Evolutionary conservation across 441 rosid species (phyloP).

Genomic region (Erodium trifolium): DNA sequence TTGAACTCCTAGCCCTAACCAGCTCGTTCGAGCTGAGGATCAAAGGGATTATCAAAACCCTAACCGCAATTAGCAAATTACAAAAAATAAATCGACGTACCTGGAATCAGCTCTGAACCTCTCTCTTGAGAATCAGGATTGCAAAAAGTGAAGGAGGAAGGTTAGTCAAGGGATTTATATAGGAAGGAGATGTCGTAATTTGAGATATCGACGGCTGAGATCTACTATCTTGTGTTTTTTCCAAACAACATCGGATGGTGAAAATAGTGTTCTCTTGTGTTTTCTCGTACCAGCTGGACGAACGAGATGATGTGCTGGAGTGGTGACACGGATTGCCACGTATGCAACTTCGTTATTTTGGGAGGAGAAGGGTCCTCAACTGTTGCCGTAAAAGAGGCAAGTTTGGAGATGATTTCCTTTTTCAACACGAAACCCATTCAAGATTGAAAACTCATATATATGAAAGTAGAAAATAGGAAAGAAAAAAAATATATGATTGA

Average conservation of each 20-base stretch:
- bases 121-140: not conserved
- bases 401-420: too few relatives aligned
- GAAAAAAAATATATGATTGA: too few relatives aligned
- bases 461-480: too few relatives aligned
- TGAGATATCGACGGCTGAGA: constrained; percentile 3
- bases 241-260: not conserved
- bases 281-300: not conserved
- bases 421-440: too few relatives aligned
- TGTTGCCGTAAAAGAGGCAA: too few relatives aligned
- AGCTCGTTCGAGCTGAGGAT: too few relatives aligned
- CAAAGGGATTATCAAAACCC: too few relatives aligned
- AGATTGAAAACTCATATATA: too few relatives aligned
- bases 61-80: too few relatives aligned
- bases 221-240: constrained; percentile 5
- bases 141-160: not conserved
- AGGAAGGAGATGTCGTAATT: not conserved
- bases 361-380: not conserved
- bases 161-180: not conserved
- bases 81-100: not conserved
- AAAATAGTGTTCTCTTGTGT: not conserved
- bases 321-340: constrained; percentile 5
- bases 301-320: not conserved
- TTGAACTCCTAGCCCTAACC: too few relatives aligned
- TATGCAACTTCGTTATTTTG: not conserved
- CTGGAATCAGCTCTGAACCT: not conserved